phyloP scores from a whole-genome alignment of 2,329 filamentous ascomycete genomes.

The Drechslera avenae region DNA sequence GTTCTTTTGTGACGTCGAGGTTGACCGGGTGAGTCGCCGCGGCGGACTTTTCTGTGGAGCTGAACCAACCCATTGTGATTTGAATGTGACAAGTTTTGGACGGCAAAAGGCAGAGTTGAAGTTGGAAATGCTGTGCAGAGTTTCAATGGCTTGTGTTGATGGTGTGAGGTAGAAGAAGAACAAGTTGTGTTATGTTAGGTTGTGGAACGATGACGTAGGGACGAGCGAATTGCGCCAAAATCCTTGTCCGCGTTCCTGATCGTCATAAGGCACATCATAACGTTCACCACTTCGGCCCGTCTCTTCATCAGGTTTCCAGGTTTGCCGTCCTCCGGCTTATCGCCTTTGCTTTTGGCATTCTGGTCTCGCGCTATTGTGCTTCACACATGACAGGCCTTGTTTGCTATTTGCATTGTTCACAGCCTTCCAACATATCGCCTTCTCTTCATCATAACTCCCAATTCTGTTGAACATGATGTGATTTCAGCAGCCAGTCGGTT shows the following conservation, averaged over 20 bases:
- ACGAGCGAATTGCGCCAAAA: slow-evolving; percentile 8
- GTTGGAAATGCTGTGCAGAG: background rate
- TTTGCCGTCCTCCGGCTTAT: background rate
- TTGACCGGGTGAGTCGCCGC: slow-evolving; percentile 26
- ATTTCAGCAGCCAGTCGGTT: too few relatives aligned
- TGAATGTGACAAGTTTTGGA: background rate
- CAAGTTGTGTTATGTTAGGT: slow-evolving; percentile 9
- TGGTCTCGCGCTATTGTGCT: background rate
- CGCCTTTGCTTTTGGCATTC: background rate
- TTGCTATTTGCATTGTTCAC: too few relatives aligned
- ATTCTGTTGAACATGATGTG: too few relatives aligned
- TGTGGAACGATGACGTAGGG: slow-evolving; percentile 16
- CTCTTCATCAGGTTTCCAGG: background rate
- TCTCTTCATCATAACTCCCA: too few relatives aligned
- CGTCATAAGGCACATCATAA: slow-evolving; percentile 2
- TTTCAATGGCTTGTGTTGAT: slow-evolving; percentile 3
- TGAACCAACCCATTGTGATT: slow-evolving; percentile 35
- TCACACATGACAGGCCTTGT: too few relatives aligned
- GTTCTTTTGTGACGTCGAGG: slow-evolving; percentile 29
- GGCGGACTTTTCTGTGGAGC: slow-evolving; percentile 29
- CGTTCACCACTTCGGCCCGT: background rate
- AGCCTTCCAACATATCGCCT: too few relatives aligned
- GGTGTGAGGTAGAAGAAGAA: background rate
- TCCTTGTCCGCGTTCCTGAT: slow-evolving; percentile 15
- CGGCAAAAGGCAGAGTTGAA: background rate